Evolutionary conservation across 2,329 filamentous ascomycete genomes (phyloP), one percentile per base, ranked within the genome.

Genomic region (Fusarium circinatum): DNA sequence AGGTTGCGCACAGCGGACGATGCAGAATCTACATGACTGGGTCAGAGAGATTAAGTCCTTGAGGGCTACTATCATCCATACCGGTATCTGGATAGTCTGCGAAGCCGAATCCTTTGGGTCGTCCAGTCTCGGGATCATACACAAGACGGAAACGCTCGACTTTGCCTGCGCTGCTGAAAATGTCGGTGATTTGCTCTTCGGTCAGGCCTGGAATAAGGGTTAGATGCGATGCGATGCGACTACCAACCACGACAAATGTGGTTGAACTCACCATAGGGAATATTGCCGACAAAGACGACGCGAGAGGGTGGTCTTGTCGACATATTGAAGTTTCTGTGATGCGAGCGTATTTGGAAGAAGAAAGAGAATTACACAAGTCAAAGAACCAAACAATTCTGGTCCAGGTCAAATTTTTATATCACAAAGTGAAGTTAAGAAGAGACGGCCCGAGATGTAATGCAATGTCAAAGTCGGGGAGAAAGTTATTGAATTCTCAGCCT

Each of bases 81-180:
- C 97, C 96, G 68, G 94, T 91, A 80, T 98, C 96, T 62, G 94
- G 93, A 80, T 97, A 99, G 82, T 98, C 96, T 79, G 95, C 94
- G 79, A 98, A 99, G 41, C 96, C 96, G 81, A 98, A 99, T 24
- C 96, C 96, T 83, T 98, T 98, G 2, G 96, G 95, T 64, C 94
- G 91, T 47, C 96, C 95, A 6, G 95, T 98, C 79, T 98, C 96
- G 60, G 95, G 93, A 85, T 98, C 97, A 83, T 98, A 97, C 74
- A 98, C 96, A 55, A 98, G 89, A 59, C 96, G 91, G 82, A 98
- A 98, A 81, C 93, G 96, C 67, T 97, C 88, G 3, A 98, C 96
- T 75, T 95, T 94, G 66, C 96, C 96, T 60, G 94, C 95, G 74
- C 93, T 93, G 80, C 92, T 94, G 82, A 98, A 97, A 70, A 97